These are phyloP conservation scores for Gaertneriomyces semiglobifer DNA, from an alignment of 192 early-diverging fungal species.

Conservation along the genomic window DNA sequence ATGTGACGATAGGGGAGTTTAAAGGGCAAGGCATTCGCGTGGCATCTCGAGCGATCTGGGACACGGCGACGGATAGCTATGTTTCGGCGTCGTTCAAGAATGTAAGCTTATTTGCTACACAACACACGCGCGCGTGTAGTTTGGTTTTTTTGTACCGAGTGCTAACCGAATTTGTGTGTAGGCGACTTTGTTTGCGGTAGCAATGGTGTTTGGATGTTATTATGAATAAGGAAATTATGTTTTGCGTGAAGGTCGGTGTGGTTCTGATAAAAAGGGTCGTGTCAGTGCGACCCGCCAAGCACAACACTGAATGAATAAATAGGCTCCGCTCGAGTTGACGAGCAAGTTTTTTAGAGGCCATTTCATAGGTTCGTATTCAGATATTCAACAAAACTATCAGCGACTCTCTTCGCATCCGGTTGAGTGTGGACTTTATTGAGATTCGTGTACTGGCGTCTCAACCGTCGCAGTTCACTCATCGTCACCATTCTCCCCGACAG, in stretches of 20 bases:
- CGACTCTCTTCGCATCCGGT: conserved; percentile 66
- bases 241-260: too few relatives aligned
- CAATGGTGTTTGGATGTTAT: conserved; percentile 54
- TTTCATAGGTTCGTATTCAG: conserved; percentile 77
- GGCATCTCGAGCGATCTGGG: conserved; percentile 52
- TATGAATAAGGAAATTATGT: conserved; percentile 28
- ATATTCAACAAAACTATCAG: conserved; percentile 86
- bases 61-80: conserved; percentile 52
- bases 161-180: conserved; percentile 7
- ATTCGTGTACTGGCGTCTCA: conserved; percentile 77
- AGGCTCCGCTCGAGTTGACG: too few relatives aligned
- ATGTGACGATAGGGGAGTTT: conserved; percentile 57
- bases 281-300: too few relatives aligned
- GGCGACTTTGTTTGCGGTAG: conserved; percentile 51
- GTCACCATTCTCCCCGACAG: conserved; percentile 73
- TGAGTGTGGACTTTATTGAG: conserved; percentile 86
- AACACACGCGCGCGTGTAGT: too few relatives aligned
- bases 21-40: conserved; percentile 59
- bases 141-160: background rate
- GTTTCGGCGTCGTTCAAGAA: conserved; percentile 56
- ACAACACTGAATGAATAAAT: too few relatives aligned
- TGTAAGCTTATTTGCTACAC: conserved; percentile 38
- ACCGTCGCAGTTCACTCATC: conserved; percentile 73
- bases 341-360: background rate
- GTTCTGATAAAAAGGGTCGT: too few relatives aligned